A percentile compares a stretch with the other conserved stretches of the same genome.
phyloP scores from a whole-genome alignment of 2,329 filamentous ascomycete genomes.

The Helotiales sp. region DNA sequence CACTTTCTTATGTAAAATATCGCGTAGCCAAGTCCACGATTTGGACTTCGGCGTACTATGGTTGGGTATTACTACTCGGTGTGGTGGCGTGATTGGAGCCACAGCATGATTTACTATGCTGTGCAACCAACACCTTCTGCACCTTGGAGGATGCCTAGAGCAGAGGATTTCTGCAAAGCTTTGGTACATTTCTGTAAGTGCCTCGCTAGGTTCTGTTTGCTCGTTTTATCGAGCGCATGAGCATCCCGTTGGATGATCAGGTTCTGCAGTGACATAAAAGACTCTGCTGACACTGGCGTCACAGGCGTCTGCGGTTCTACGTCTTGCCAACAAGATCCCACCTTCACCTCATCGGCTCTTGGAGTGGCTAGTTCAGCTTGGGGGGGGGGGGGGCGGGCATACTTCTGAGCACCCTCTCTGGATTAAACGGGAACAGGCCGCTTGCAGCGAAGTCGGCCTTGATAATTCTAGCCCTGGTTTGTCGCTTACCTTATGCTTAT shows the following conservation, averaged over 20 bases:
- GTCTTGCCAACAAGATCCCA: constrained; percentile 15
- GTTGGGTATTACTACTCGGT: no score
- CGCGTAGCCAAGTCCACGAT: no score
- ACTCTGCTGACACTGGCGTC: constrained; percentile 22
- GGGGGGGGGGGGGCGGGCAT: constrained; percentile 16
- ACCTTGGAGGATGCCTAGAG: constrained; percentile 39
- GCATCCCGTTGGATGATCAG: constrained; percentile 34
- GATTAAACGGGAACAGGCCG: constrained; percentile 27
- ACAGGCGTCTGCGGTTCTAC: constrained; percentile 24
- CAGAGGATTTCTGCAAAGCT: constrained; percentile 35
- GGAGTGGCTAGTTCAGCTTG: constrained; percentile 3
- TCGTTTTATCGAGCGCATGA: constrained; percentile 28
- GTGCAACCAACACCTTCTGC: no score
- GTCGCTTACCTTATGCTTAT: no score
- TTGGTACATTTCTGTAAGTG: constrained; percentile 36
- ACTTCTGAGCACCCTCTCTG: constrained; percentile 24
- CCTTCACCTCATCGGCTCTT: constrained; percentile 9
- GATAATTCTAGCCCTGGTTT: constrained; percentile 41
- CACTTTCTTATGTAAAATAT: no score
- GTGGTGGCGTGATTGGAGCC: no score
- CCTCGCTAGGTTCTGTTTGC: constrained; percentile 32
- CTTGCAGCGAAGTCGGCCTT: constrained; percentile 33
- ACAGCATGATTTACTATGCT: no score
- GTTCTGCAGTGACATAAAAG: constrained; percentile 32
- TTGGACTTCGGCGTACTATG: no score